Percentiles rank a stretch among this genome's conserved stretches.
Conservation (phyloP, 371 early-diverging fungal species). For the Mycotypha africana region DNA sequence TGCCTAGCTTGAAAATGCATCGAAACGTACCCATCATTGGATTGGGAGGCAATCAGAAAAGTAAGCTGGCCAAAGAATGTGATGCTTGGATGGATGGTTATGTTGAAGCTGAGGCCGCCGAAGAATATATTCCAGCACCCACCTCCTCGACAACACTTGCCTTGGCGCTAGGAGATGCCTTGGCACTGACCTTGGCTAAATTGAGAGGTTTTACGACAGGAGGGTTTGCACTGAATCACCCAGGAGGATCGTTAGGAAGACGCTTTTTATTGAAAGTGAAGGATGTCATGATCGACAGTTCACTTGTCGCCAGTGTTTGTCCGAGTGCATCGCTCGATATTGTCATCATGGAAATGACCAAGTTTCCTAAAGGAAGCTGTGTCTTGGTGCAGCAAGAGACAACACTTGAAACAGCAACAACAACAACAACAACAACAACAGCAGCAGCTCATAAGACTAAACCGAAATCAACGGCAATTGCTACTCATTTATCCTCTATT, state of each 20-base stretch:
- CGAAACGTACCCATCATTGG: slow-evolving; percentile 48
- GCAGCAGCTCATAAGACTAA: not conserved
- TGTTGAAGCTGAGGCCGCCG: slow-evolving; percentile 43
- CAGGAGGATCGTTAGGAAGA: slow-evolving; percentile 55
- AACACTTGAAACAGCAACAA: not conserved
- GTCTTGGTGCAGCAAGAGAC: slow-evolving; percentile 25
- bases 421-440: not conserved
- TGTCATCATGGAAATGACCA: slow-evolving; percentile 44
- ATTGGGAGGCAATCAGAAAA: slow-evolving; percentile 44
- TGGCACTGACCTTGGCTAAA: slow-evolving; percentile 52
- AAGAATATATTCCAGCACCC: slow-evolving; percentile 53
- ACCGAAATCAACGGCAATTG: not conserved
- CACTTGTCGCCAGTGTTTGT: slow-evolving; percentile 23
- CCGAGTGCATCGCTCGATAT: slow-evolving; percentile 27
- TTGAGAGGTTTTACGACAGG: slow-evolving; percentile 37
- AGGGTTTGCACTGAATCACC: slow-evolving; percentile 61
- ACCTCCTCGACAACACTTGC: slow-evolving; percentile 57
- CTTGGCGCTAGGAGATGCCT: slow-evolving; percentile 57
- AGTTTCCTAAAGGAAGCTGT: slow-evolving; percentile 32
- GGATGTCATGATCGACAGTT: slow-evolving; percentile 23
- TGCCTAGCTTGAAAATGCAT: slow-evolving; percentile 40
- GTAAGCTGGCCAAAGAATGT: slow-evolving; percentile 46
- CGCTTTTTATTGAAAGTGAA: slow-evolving; percentile 32
- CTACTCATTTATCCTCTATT: not conserved
- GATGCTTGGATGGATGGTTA: slow-evolving; percentile 58